Base-by-base conservation (phyloP, 108 stramenopile species). In the Discostella stelligeroides region DNA sequence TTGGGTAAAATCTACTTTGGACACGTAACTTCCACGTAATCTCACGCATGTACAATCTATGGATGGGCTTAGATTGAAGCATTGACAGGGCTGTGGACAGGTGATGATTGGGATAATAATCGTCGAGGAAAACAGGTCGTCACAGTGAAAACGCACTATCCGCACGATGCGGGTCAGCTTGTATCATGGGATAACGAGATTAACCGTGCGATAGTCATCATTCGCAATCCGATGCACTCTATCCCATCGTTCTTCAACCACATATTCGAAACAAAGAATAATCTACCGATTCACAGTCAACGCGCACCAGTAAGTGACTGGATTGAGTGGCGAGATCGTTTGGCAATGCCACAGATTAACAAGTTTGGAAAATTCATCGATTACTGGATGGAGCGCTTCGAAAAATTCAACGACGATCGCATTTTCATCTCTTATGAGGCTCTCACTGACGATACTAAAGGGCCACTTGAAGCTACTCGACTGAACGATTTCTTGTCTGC, bases 371-470 rank as follows among this genome's bases (percentile, higher is more conserved):
- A 47, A 37, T 73, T 73, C 39, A 53, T 73, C 6, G 64, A 73
- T 45, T 73, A 73, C 53, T 73, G 73, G 73, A 73, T 73, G 73
- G 40, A 73, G 25, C 63, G 73, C 10, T 73, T 73, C 20, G 23
- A 59, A 8, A 49, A 59, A 8, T 30, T 38, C 34, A 73, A 73
- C 27, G 40, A 55, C 17, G 64, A 73, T 66, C 64, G 73, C 25
- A 73, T 66, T n/a, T 46, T 65, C 37, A 18, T 73, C 38, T 72
- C 71, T 3, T 72, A 72, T 15, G 71, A 72, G 30, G 28, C 50
- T 0, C 55, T 65, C 4, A 57, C 50, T 3, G 73, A 65, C 30
- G 73, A 73, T 45, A 49, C 41, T 3, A 17, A 43, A 21, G 73
- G 73, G 39, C 63, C 73, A 27, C 56, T 66, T 21, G 73, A 73